Conservation (phyloP, 2,329 filamentous ascomycete genomes). For the Beauveria australis region DNA sequence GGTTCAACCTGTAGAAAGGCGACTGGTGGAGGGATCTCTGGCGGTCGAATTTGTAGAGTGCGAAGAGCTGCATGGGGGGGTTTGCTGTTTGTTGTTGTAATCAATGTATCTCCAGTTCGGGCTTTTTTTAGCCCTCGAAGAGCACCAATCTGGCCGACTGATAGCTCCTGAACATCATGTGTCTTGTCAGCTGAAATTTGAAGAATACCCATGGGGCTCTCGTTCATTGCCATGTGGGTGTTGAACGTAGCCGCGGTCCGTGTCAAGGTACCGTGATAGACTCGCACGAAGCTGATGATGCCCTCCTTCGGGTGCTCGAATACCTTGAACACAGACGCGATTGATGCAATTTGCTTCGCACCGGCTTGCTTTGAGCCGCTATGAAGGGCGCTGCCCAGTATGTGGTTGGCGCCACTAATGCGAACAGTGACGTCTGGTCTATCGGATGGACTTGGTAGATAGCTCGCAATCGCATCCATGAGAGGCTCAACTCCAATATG, state of each 20-base stretch:
- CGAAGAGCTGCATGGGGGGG: conserved; percentile 61
- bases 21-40: conserved; percentile 83
- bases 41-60: conserved; percentile 74
- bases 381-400: conserved; percentile 30
- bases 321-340: conserved; percentile 84
- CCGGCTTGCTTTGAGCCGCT: conserved; percentile 28
- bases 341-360: conserved; percentile 30
- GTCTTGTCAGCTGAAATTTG: conserved; percentile 87
- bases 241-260: conserved; percentile 76
- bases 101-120: conserved; percentile 87
- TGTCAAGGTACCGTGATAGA: conserved; percentile 76
- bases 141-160: conserved; percentile 86
- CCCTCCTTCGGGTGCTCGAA: conserved; percentile 81
- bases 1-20: conserved; percentile 94
- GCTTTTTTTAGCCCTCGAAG: conserved; percentile 83
- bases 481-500: conserved; percentile 92
- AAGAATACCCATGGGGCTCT: conserved; percentile 71
- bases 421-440: conserved; percentile 72
- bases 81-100: conserved; percentile 57
- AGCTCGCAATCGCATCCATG: conserved; percentile 78
- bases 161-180: conserved; percentile 71
- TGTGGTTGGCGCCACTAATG: conserved; percentile 45
- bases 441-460: conserved; percentile 76
- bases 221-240: conserved; percentile 70
- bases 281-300: conserved; percentile 82